These are phyloP conservation scores for Prunus dulcis DNA, from an alignment of 306 rosid genomes.

Conservation along the genomic window DNA sequence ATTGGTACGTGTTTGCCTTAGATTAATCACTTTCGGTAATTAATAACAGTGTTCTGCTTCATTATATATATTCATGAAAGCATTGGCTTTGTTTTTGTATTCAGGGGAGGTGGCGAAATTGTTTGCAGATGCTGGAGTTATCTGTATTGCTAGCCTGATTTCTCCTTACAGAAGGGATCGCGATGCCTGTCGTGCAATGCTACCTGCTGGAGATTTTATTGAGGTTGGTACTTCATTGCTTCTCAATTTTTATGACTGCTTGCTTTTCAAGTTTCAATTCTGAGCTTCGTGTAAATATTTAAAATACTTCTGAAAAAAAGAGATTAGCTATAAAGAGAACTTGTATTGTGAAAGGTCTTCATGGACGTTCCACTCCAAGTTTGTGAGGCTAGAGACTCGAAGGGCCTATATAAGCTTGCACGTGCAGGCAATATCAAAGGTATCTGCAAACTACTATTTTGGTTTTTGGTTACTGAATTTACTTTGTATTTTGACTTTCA, in stretches of 20 bases:
- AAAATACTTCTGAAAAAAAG: background rate
- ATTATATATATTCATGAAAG: background rate
- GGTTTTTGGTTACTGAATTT: constrained; percentile 1
- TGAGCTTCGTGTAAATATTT: background rate
- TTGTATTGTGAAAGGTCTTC: constrained; percentile 62
- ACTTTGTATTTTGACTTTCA: background rate
- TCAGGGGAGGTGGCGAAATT: constrained; percentile 97
- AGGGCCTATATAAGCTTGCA: constrained; percentile 71
- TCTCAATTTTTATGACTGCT: background rate
- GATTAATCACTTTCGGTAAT: background rate
- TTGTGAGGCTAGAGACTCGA: constrained; percentile 92
- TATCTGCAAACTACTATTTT: constrained; percentile 14
- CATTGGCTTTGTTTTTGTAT: constrained; percentile 3
- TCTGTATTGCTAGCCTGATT: constrained; percentile 83
- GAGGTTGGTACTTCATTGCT: constrained; percentile 51
- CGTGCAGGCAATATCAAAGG: constrained; percentile 77
- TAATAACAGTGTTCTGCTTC: background rate
- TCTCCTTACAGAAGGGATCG: constrained; percentile 86
- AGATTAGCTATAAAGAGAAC: background rate
- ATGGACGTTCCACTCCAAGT: constrained; percentile 81
- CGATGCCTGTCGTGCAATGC: constrained; percentile 76
- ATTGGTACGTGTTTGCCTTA: constrained; percentile 53
- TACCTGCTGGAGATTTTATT: constrained; percentile 78
- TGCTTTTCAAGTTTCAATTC: background rate
- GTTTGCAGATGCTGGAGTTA: constrained; percentile 89